phyloP scores from a whole-genome alignment of 306 rosid species.

The Quercus robur region DNA sequence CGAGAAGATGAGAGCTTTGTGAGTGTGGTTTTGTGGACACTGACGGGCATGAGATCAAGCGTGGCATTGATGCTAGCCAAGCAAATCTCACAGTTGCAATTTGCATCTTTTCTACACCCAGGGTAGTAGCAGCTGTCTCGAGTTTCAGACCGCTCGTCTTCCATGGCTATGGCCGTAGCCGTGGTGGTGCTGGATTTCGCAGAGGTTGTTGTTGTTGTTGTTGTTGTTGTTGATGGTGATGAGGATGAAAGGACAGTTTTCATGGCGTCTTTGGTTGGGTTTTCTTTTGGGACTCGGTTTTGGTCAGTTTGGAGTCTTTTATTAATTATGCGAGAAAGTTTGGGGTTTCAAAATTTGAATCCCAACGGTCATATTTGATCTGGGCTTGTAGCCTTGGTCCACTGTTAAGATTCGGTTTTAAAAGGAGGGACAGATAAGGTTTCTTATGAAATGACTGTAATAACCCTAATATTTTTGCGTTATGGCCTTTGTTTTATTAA shows the following conservation, averaged over 20 bases:
- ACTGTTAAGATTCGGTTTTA: no score
- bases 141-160: slow-evolving; percentile 39
- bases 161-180: neutral
- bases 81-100: slow-evolving; percentile 72
- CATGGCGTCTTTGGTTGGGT: slow-evolving; percentile 32
- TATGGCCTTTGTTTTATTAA: neutral
- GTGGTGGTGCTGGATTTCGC: slow-evolving; percentile 32
- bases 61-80: slow-evolving; percentile 84
- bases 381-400: neutral
- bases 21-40: slow-evolving; percentile 58
- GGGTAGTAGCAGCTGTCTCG: slow-evolving; percentile 77
- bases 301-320: neutral
- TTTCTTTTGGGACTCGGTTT: neutral
- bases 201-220: neutral
- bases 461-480: neutral
- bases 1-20: slow-evolving; percentile 52
- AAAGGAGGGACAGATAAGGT: neutral
- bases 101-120: slow-evolving; percentile 73
- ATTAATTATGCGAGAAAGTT: neutral
- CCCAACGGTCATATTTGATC: slow-evolving; percentile 54
- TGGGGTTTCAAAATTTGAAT: slow-evolving; percentile 47
- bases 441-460: neutral
- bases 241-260: slow-evolving; percentile 19
- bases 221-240: no score
- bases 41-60: slow-evolving; percentile 71